Evolutionary conservation across 257 asterid species (phyloP).

Genomic region (Nicotiana otophora): DNA sequence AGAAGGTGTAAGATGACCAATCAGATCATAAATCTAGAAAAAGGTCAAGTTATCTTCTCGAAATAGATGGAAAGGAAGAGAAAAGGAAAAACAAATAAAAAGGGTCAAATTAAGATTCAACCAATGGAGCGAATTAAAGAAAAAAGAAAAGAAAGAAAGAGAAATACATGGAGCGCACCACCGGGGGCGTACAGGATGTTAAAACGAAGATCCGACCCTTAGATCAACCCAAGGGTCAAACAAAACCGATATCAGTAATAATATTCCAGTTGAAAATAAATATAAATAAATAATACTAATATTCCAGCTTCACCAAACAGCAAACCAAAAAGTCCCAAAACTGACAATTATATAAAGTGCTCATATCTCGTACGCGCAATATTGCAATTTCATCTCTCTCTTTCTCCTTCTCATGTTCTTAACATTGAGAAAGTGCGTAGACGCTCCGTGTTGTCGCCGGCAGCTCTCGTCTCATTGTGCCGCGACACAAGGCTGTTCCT

Average conservation of each 20-base stretch:
- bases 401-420: background rate
- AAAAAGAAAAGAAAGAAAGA: background rate
- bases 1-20: background rate
- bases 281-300: background rate
- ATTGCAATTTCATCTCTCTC: background rate
- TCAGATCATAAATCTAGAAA: background rate
- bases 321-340: background rate
- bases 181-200: background rate
- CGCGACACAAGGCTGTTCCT: background rate
- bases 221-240: background rate
- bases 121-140: too few relatives aligned
- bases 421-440: background rate
- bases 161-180: constrained; percentile 2
- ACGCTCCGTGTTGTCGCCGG: background rate
- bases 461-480: background rate
- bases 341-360: background rate
- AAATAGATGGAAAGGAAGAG: background rate
- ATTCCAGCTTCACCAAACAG: background rate
- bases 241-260: background rate
- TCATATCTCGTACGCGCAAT: background rate
- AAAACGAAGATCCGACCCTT: constrained; percentile 6
- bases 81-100: background rate
- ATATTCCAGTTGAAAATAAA: too few relatives aligned
- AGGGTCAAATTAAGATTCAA: background rate
- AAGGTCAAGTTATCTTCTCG: background rate